A percentile compares a stretch with the other conserved stretches of the same genome.
phyloP scores from a whole-genome alignment of 148 eudicot species.

The Silene uniflora region DNA sequence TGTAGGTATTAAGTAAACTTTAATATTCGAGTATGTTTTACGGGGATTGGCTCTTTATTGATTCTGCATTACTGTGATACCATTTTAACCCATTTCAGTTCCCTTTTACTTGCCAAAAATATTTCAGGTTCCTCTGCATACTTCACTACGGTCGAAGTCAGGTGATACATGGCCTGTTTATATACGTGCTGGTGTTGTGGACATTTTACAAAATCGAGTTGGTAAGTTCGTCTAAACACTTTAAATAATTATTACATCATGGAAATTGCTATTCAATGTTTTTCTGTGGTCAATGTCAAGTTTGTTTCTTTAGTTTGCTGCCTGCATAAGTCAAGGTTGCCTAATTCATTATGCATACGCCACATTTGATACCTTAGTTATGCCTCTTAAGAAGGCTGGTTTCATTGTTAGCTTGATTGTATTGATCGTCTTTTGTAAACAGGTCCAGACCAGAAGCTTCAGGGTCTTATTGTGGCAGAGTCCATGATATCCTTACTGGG shows the following conservation, averaged over 20 bases:
- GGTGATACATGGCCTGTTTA: constrained; percentile 52
- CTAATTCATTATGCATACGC: no score
- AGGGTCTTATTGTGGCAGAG: constrained; percentile 81
- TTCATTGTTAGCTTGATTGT: neutral
- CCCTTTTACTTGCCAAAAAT: constrained; percentile 24
- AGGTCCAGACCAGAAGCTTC: constrained; percentile 73
- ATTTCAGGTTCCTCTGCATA: constrained; percentile 54
- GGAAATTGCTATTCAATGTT: neutral
- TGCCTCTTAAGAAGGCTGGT: neutral
- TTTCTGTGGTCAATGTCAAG: neutral
- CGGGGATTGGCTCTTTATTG: neutral
- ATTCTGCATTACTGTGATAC: constrained; percentile 4
- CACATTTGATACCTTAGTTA: neutral
- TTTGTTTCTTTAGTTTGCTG: neutral
- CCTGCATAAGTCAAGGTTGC: neutral
- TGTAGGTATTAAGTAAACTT: neutral
- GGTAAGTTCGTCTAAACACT: constrained; percentile 41
- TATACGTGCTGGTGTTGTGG: constrained; percentile 68
- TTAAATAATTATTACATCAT: neutral
- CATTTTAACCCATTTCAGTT: constrained; percentile 38
- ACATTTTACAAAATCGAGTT: constrained; percentile 75
- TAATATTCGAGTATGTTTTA: neutral
- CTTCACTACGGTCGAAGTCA: constrained; percentile 37
- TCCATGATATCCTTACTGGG: constrained; percentile 59
- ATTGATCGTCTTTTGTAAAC: constrained; percentile 25